These are phyloP conservation scores for Euphorbia tirucalli DNA, from an alignment of 345 rosid genomes.

Conservation along the genomic window DNA sequence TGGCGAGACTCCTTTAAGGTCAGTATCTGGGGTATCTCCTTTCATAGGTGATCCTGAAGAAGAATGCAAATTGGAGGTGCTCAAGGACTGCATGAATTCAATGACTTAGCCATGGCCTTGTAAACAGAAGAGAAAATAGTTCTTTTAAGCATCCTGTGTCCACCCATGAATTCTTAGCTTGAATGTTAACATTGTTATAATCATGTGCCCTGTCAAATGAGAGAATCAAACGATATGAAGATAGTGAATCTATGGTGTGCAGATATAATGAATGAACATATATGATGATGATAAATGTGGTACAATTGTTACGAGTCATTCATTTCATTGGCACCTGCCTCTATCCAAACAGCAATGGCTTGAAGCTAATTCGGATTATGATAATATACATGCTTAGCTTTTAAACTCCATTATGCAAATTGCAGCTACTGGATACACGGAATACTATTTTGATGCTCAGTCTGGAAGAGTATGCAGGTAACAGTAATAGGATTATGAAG, in stretches of 20 bases:
- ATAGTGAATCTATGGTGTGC: not conserved
- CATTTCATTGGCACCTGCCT: not conserved
- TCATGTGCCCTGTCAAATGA: not conserved
- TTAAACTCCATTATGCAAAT: constrained; percentile 12
- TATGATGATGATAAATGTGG: not conserved
- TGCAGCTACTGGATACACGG: constrained; percentile 90
- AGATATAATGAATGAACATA: not conserved
- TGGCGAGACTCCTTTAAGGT: too few species aligned
- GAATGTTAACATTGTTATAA: not conserved
- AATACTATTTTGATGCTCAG: constrained; percentile 60
- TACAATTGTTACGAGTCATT: not conserved
- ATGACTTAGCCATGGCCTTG: not conserved
- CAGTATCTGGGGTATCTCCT: too few species aligned
- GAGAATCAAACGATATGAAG: not conserved
- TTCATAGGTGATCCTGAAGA: too few species aligned
- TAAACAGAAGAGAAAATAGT: too few species aligned
- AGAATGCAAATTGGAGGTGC: too few species aligned
- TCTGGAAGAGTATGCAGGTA: constrained; percentile 90
- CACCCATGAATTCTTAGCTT: not conserved
- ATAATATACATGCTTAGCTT: not conserved
- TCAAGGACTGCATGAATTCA: not conserved
- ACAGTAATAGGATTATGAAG: not conserved
- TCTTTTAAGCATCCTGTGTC: too few species aligned
- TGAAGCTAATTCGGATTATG: not conserved
- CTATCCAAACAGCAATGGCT: not conserved